Evolutionary conservation across 2,329 filamentous ascomycete species (phyloP), one percentile per base, ranked within the genome.

Genomic region (Colletotrichum sp.): DNA sequence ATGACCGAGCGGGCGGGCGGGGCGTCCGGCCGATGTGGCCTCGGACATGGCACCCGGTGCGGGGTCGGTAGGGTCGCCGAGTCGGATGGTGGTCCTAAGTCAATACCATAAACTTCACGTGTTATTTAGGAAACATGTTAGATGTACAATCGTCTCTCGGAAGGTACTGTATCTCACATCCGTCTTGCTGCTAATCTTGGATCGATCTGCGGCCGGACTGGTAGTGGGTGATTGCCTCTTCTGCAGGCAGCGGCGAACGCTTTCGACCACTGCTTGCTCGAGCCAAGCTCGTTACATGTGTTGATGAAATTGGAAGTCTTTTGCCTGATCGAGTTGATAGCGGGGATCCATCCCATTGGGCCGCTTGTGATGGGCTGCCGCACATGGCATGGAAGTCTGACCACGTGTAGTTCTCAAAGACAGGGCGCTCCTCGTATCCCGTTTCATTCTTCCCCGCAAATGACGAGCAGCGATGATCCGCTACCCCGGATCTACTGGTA

Each of bases 1-100:
- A 52, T 52, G n/a, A 3, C 36, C 62, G 65, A 30, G 9, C 43
- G 65, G 52, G 12, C 52, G 66, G 52, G 52, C 66, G 66, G 66
- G 30, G 68, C 68, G 36, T n/a, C 68, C 58, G 58, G 36, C 58
- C 36, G 58, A 70, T 55, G 56, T 36, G 56, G 34, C 9, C 10
- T n/a, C 55, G 67, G 67, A 12, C 67, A 48, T 52, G 55, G 27
- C 56, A 48, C 32, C 55, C 56, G 55, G 8, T 52, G 55, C 22
- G 65, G 56, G 27, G 55, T 48, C 36, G 67, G 67, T n/a, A 2
- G 10, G 55, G 9, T 36, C 16, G 1, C 34, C 9, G 28, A 22
- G 2, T 15, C 7, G 30, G 32, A 13, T 28, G 22, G 3, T n/a
- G 22, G 15, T 27, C 43, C 30, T 6, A 36, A 10, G 22, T 8